Evolutionary conservation across 1,284 basidiomycete species (phyloP), one percentile per base, ranked within the genome.

Genomic region (Lentinula novae-zelandiae): DNA sequence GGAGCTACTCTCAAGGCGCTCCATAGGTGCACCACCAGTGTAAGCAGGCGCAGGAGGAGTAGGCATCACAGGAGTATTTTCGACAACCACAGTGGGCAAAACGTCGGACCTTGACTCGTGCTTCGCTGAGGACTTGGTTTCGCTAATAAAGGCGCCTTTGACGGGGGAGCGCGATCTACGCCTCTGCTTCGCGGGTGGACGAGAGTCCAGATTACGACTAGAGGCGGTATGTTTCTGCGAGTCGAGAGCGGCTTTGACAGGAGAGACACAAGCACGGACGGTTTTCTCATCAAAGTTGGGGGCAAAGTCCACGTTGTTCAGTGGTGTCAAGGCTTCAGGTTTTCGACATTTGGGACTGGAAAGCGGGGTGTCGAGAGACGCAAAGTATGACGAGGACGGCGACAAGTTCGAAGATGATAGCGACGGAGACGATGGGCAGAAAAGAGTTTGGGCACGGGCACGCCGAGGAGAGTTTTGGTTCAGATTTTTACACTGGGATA

Each of bases 241-340:
- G 15, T 46, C 54, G 22, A 44, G 49, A 51, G 17, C 48, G 34
- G 51, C 22, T 52, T 57, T 57, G 50, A 58, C n/a, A 17, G 57
- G 57, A 15, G 57, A 58, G 5, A 58, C 38, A 6, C 73, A 69
- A 3, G 68, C 69, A 31, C 79, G 78, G 7, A 77, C 71, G 13
- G 79, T 78, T 6, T 77, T 77, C 9, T 75, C 74, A 5, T 71
- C 63, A 3, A 66, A 62, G 60, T 72, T 71, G 6, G 68, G 65
- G 27, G 68, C 66, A 27, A 76, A 69, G 59, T 77, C 74, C 36
- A 70, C 59, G 44, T 69, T 71, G 34, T 76, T 71, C 44, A 75
- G 70, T 8, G 75, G 63, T 8, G 70, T 65, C 22, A 72, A 76
- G 1, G 72, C 64, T n/a, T 66, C 60, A 38, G 22, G 46, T 40